These are phyloP conservation scores for Adenanthera pavonina DNA, from an alignment of 306 rosid species.

Conservation along the genomic window DNA sequence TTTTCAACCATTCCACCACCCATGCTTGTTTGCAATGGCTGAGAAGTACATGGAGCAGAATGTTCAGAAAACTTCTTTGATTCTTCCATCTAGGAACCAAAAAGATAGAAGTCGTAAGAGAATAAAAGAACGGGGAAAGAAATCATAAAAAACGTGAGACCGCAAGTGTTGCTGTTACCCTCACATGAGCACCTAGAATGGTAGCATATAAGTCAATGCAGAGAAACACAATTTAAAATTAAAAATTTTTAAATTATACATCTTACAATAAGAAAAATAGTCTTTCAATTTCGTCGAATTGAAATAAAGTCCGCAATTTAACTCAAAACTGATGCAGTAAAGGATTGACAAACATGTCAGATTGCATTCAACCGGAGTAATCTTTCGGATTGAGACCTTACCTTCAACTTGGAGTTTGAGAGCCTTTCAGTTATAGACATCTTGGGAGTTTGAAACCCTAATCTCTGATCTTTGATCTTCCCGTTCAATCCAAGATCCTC, in stretches of 20 bases:
- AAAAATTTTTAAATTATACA: not conserved
- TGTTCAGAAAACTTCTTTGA: constrained; percentile 73
- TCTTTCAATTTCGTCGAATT: not conserved
- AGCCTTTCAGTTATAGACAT: constrained; percentile 77
- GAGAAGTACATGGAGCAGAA: constrained; percentile 65
- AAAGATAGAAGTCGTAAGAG: not conserved
- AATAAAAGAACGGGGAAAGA: not conserved
- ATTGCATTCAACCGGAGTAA: constrained; percentile 7
- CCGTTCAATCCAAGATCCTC: constrained; percentile 86
- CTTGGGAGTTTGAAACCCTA: constrained; percentile 83
- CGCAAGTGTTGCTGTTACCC: not conserved
- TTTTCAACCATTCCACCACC: constrained; percentile 56
- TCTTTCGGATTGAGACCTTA: constrained; percentile 33
- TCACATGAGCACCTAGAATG: not conserved
- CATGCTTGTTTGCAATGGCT: constrained; percentile 60
- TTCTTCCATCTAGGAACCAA: constrained; percentile 81
- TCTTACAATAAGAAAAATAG: not conserved
- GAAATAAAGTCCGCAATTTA: not conserved
- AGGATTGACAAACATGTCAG: not conserved
- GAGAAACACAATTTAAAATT: not conserved
- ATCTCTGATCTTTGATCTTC: constrained; percentile 69
- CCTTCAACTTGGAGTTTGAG: constrained; percentile 71
- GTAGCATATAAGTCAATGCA: not conserved
- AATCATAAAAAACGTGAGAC: not conserved
- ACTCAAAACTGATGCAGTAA: not conserved